A percentile compares a stretch with the other conserved stretches of the same genome.
These are phyloP conservation scores for Cornus florida DNA, from an alignment of 148 eudicot genomes.

Conservation along the genomic window DNA sequence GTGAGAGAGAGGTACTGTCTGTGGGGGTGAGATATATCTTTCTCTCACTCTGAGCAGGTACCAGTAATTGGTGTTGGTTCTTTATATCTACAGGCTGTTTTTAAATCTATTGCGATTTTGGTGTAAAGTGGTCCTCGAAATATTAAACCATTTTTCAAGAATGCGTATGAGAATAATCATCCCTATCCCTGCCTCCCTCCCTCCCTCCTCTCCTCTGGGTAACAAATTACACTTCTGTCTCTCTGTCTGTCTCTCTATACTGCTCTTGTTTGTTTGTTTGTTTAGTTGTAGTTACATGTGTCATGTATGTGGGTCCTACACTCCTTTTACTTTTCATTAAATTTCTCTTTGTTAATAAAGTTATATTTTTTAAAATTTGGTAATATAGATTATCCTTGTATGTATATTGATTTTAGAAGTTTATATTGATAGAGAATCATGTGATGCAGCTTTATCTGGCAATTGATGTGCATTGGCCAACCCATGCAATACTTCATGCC, in stretches of 20 bases:
- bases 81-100: slow-evolving; percentile 50
- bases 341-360: too few relatives aligned
- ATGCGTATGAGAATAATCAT: neutral
- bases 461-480: too few relatives aligned
- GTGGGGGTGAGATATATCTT: too few relatives aligned
- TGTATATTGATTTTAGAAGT: too few relatives aligned
- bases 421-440: neutral
- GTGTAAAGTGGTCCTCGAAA: slow-evolving; percentile 41
- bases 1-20: too few relatives aligned
- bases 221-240: neutral
- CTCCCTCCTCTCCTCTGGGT: neutral
- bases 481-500: too few relatives aligned
- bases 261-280: too few relatives aligned
- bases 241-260: too few relatives aligned
- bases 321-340: neutral
- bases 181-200: neutral
- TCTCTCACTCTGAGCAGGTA: slow-evolving; percentile 15
- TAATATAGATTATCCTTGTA: neutral
- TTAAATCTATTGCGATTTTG: slow-evolving; percentile 30
- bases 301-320: neutral
- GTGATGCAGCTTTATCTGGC: too few relatives aligned
- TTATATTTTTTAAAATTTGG: too few relatives aligned
- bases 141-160: neutral
- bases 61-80: slow-evolving; percentile 40
- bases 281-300: too few relatives aligned